These are phyloP conservation scores for Cytospora piceicola DNA, from an alignment of 2,329 filamentous ascomycete species.

Conservation along the genomic window DNA sequence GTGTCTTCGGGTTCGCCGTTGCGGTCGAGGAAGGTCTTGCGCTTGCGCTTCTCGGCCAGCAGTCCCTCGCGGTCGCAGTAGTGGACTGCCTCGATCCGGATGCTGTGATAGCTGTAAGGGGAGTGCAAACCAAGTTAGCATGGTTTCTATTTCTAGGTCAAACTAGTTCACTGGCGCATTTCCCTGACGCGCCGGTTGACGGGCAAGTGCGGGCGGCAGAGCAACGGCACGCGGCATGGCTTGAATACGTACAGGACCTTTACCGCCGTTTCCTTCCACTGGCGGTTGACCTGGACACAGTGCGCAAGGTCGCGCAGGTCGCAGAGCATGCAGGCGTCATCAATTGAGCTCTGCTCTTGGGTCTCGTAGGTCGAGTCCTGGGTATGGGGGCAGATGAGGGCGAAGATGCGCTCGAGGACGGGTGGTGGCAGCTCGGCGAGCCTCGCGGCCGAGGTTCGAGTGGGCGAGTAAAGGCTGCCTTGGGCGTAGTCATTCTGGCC, in stretches of 20 bases:
- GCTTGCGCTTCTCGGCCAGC: constrained; percentile 78
- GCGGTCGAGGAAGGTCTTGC: constrained; percentile 71
- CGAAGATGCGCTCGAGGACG: constrained; percentile 79
- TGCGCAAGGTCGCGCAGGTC: constrained; percentile 86
- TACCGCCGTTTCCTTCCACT: constrained; percentile 65
- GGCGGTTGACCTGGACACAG: constrained; percentile 73
- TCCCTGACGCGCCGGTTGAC: neutral
- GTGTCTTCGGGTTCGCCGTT: constrained; percentile 83
- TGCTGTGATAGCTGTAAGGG: constrained; percentile 73
- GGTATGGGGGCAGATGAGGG: constrained; percentile 81
- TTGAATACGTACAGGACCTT: constrained; percentile 62
- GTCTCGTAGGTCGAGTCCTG: constrained; percentile 77
- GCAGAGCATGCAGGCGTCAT: constrained; percentile 89
- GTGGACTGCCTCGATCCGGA: constrained; percentile 92
- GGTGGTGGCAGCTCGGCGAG: constrained; percentile 64
- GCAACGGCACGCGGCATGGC: constrained; percentile 14
- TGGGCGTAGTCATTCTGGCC: constrained; percentile 17
- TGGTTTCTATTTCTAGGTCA: neutral
- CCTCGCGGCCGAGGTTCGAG: constrained; percentile 45
- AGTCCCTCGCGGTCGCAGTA: constrained; percentile 88
- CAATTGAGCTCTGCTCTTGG: constrained; percentile 78
- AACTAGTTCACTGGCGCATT: constrained; percentile 6
- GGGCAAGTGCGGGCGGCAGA: neutral
- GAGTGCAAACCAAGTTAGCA: constrained; percentile 3
- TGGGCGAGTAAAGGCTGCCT: constrained; percentile 43